Base-by-base conservation (phyloP, 495 filamentous ascomycete genomes). In the Talaromyces liani region DNA sequence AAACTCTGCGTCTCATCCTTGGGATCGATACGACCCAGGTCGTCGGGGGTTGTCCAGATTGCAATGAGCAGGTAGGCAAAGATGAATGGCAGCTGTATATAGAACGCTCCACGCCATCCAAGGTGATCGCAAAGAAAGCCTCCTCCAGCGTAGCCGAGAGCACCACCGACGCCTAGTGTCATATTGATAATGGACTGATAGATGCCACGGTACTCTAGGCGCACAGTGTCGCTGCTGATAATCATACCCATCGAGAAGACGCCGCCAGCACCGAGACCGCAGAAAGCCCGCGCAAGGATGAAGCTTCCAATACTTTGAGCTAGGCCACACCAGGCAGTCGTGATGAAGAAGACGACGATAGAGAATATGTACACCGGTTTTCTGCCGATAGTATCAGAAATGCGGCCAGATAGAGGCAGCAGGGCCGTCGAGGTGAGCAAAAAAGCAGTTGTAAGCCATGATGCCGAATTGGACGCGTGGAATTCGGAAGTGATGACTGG, bases 401-500 rank as follows among this genome's bases (percentile, higher is more conserved):
- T 70, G 5, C 89, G 79, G 16, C 88, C 89, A 62, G 89, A 85
- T 2, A 93, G 74, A 0, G 90, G 89, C 68, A 91, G 84, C 67
- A 91, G 88, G 33, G 85, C 82, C 4, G 88, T 91, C 16, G 85
- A 87, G 0, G 89, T 92, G n/a, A 93, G 76, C 8, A 92, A 68
- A 61, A 92, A 93, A 0, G 89, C 85, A 0, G 89, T 92, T 22
- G 89, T 91, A 4, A 93, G 78, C 90, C 90, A 93, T 9, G 89
- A 91, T 6, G 89, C 89, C 18, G 82, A 79, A 68, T 92, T 91
- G 14, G 88, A 87, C 58, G 86, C 82, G 59, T 87, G 77, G 70
- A 93, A 92, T 68, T 91, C 84, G 0, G 88, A 90, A 0, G 90
- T 92, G 60, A 93, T 91, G 34, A 91, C 88, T 8, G 90, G 90